Base-by-base conservation (phyloP, 1,284 basidiomycete genomes). In the Ustilago trichophora region DNA sequence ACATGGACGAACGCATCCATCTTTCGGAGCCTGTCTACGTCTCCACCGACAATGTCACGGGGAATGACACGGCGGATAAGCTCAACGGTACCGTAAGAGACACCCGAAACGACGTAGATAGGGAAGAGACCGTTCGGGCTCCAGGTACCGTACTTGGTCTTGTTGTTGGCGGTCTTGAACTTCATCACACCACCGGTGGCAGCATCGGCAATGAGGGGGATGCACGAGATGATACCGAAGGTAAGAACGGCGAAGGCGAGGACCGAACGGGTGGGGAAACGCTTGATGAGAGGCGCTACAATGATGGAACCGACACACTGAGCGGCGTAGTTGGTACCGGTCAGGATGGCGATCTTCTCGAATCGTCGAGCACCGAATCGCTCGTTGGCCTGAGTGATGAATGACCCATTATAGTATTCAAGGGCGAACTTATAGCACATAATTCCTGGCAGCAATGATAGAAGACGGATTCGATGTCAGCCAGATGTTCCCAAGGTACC, bases 1-100 rank as follows among this genome's bases (percentile, higher is more conserved):
- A 82, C 73, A 67, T 83, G 82, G 10, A 81, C 80, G 32, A 77
- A 75, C 15, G 82, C 82, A 47, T 83, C 82, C 81, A 82, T 82
- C 53, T 77, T 74, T 37, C 80, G 65, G 6, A 82, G 75, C 47
- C 77, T 52, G 31, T 65, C 49, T 3, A 75, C 70, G 60, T 80
- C 76, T 26, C 77, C 76, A 27, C 78, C 78, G 15, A 79, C 78
- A 50, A 81, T 77, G 64, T 81, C 78, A 48, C 77, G 54, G 22
- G 74, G 77, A 25, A 83, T 82, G 63, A 82, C 77, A 33, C 82
- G 72, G 31, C 82, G 76, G 54, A 83, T 83, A 13, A 83, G 67
- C 55, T 83, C 82, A 32, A 83, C 77, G 65, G 80, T 82, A 32
- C 82, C 82, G 63, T 82, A 81, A 11, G 72, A 62, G 55, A 82